phyloP scores from a whole-genome alignment of 2,329 filamentous ascomycete species.

The Aspergillus sergii region DNA sequence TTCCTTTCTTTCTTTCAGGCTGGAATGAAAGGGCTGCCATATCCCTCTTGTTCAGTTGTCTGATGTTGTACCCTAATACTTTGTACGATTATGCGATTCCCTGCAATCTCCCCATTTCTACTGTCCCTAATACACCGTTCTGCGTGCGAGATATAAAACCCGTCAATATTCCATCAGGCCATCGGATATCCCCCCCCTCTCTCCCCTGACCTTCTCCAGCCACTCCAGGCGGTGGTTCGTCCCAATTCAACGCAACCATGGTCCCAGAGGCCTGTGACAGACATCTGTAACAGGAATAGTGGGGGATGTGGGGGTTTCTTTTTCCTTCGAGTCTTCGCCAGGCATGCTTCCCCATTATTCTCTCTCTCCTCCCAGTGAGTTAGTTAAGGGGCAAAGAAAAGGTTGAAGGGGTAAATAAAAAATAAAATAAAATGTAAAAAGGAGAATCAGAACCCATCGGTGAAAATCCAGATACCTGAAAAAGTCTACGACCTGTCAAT shows the following conservation, averaged over 20 bases:
- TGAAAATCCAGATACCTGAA: background rate
- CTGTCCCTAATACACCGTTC: background rate
- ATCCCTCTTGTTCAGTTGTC: background rate
- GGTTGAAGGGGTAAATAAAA: background rate
- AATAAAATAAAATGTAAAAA: background rate
- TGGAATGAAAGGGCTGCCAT: background rate
- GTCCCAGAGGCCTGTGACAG: constrained; percentile 22
- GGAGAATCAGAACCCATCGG: background rate
- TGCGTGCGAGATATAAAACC: background rate
- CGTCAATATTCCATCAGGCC: background rate
- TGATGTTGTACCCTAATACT: background rate
- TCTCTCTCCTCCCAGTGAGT: background rate
- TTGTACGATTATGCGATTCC: background rate
- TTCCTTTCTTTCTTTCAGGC: background rate
- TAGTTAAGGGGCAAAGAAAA: background rate
- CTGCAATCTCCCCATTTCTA: background rate
- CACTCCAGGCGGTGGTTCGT: constrained; percentile 14
- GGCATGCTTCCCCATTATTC: background rate
- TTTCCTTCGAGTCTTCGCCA: background rate
- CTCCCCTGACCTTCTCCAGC: constrained; percentile 14
- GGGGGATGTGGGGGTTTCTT: constrained; percentile 8
- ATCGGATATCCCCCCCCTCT: background rate
- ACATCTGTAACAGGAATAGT: constrained; percentile 14
- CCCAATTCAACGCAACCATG: constrained; percentile 18
- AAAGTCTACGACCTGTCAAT: constrained; percentile 1